Percentiles rank a stretch among this genome's conserved stretches.
Conservation (phyloP, 345 rosid species). For the Eucalyptus erythrocorys region DNA sequence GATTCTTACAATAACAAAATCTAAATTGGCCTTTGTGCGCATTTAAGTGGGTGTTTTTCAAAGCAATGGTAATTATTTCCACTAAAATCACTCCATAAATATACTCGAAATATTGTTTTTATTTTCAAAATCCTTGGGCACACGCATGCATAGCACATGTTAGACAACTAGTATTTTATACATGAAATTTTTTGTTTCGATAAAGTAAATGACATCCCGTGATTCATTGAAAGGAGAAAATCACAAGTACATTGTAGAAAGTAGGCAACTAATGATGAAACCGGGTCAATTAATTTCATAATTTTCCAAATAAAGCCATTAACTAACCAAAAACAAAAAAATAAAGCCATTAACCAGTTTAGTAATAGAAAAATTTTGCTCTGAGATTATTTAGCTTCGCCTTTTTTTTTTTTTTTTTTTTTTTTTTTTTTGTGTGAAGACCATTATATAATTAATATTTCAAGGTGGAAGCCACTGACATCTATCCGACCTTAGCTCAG, state of each 20-base stretch:
- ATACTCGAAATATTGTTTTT: not conserved
- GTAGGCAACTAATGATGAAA: not conserved
- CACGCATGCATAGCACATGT: not conserved
- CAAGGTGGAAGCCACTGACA: accelerated
- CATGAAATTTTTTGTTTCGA: not conserved
- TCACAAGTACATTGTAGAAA: not conserved
- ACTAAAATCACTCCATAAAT: not conserved
- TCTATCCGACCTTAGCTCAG: constrained; percentile 95
- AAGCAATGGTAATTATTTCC: not conserved
- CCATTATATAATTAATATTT: accelerated
- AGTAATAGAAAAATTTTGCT: not conserved
- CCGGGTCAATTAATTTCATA: not conserved
- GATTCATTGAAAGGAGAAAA: not conserved
- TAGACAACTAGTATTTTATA: not conserved
- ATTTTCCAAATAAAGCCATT: not conserved
- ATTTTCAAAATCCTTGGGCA: not conserved
- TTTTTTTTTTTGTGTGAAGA: too few relatives aligned
- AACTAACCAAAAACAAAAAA: too few relatives aligned
- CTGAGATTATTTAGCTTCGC: not conserved
- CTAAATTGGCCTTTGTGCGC: not conserved
- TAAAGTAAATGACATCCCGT: not conserved
- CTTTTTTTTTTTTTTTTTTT: accelerated
- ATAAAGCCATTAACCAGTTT: not conserved
- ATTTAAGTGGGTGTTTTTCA: not conserved
- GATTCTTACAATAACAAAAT: not conserved